Conservation (phyloP, 164 flowering plant species). For the Cinnamomum micranthum region DNA sequence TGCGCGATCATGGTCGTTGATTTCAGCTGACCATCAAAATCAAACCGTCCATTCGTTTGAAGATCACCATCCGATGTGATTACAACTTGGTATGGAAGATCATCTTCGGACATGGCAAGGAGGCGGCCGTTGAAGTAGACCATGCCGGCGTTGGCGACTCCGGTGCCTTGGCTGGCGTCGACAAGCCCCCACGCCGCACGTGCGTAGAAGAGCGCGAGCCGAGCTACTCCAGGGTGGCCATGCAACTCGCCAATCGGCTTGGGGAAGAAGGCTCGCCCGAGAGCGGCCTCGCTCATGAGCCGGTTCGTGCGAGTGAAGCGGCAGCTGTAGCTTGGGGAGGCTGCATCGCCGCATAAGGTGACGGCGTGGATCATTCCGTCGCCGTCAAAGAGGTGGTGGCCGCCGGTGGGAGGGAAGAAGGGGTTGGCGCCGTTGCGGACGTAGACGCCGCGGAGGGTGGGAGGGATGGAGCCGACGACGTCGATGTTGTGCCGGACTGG, state of each 20-base stretch:
- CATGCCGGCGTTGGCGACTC: slow-evolving; percentile 52
- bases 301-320: slow-evolving; percentile 43
- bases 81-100: slow-evolving; percentile 42
- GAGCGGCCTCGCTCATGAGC: slow-evolving; percentile 23
- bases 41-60: slow-evolving; percentile 44
- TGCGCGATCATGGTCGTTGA: slow-evolving; percentile 45
- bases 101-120: slow-evolving; percentile 56
- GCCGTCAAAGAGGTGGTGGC: slow-evolving; percentile 52
- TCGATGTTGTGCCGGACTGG: slow-evolving; percentile 24
- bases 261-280: slow-evolving; percentile 33
- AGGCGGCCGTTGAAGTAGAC: slow-evolving; percentile 41
- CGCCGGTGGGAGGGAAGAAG: slow-evolving; percentile 25
- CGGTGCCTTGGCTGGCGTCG: slow-evolving; percentile 29
- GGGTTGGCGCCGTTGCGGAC: slow-evolving; percentile 51
- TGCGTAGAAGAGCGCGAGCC: slow-evolving; percentile 34
- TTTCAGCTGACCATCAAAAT: slow-evolving; percentile 39
- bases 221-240: slow-evolving; percentile 41
- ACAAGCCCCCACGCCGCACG: slow-evolving; percentile 30
- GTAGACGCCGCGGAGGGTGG: slow-evolving; percentile 33
- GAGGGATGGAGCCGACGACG: slow-evolving; percentile 29
- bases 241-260: slow-evolving; percentile 50
- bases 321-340: slow-evolving; percentile 32
- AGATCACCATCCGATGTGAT: slow-evolving; percentile 41
- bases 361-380: slow-evolving; percentile 58
- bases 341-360: slow-evolving; percentile 7